These are phyloP conservation scores for Trichosporon coremiiforme DNA, from an alignment of 1,284 basidiomycete genomes.

Conservation along the genomic window DNA sequence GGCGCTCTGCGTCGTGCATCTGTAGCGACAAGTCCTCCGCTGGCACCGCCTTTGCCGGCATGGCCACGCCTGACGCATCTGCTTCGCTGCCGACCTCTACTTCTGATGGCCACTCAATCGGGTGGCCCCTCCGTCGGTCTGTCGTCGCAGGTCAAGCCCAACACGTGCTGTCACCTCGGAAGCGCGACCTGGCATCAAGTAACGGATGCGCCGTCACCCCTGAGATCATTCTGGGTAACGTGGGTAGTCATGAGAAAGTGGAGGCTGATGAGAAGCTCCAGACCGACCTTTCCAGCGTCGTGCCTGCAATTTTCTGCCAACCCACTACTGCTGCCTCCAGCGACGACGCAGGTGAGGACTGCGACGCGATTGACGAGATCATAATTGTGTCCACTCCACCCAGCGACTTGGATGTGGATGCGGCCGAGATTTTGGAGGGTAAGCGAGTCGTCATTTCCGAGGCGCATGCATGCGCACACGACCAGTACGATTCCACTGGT, in stretches of 20 bases:
- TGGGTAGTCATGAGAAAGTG: conserved; percentile 14
- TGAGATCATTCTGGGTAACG: conserved; percentile 10
- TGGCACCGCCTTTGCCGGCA: neutral
- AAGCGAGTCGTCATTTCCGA: neutral
- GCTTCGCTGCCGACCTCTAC: neutral
- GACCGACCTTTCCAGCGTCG: neutral
- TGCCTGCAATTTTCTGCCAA: conserved; percentile 2
- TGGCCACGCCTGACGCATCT: neutral
- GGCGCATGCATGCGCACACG: conserved; percentile 6
- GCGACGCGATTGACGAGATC: conserved; percentile 11
- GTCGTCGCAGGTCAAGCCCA: neutral
- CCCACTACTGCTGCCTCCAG: neutral
- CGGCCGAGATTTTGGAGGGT: neutral
- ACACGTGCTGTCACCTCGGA: neutral
- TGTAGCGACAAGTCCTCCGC: conserved; percentile 7
- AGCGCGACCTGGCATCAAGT: neutral
- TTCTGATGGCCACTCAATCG: neutral
- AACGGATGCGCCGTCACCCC: neutral
- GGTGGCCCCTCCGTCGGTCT: neutral
- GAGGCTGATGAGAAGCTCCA: conserved; percentile 17
- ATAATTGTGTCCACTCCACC: conserved; percentile 8
- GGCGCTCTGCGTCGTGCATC: conserved; percentile 13
- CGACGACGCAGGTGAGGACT: neutral
- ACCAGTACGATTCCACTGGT: neutral
- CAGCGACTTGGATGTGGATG: neutral